Conservation (phyloP, 257 asterid species). For the Solanum bulbocastanum region DNA sequence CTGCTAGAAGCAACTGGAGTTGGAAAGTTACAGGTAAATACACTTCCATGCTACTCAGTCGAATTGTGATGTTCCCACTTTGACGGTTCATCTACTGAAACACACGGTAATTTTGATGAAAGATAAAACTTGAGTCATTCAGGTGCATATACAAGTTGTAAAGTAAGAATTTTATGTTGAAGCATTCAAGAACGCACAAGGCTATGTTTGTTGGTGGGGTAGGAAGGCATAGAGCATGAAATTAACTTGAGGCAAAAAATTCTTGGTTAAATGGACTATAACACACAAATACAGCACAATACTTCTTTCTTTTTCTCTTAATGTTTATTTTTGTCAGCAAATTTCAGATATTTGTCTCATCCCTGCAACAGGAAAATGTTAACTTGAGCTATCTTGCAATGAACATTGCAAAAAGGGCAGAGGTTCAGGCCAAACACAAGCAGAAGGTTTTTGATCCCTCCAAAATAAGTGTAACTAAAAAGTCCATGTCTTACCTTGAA, state of each 20-base stretch:
- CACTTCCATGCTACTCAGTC: neutral
- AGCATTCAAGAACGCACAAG: neutral
- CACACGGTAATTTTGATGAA: neutral
- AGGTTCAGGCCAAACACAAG: neutral
- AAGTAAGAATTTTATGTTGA: neutral
- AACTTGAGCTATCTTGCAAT: neutral
- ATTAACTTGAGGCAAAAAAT: neutral
- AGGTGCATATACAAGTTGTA: neutral
- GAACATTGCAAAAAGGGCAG: neutral
- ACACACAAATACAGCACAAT: neutral
- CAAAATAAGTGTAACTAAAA: constrained; percentile 13
- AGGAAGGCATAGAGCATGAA: neutral
- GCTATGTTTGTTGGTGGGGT: neutral
- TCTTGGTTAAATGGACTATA: neutral
- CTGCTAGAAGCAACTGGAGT: constrained; percentile 14
- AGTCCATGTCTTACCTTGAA: constrained; percentile 16
- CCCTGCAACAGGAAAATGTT: neutral
- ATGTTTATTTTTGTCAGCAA: neutral
- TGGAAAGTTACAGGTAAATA: neutral
- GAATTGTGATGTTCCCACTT: neutral
- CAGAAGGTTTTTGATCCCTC: constrained; percentile 5
- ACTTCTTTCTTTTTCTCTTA: neutral
- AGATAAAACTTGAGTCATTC: neutral
- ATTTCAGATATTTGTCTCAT: neutral
- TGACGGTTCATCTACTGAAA: neutral